These are phyloP conservation scores for Coffea humblotiana DNA, from an alignment of 305 asterid genomes.

Conservation along the genomic window DNA sequence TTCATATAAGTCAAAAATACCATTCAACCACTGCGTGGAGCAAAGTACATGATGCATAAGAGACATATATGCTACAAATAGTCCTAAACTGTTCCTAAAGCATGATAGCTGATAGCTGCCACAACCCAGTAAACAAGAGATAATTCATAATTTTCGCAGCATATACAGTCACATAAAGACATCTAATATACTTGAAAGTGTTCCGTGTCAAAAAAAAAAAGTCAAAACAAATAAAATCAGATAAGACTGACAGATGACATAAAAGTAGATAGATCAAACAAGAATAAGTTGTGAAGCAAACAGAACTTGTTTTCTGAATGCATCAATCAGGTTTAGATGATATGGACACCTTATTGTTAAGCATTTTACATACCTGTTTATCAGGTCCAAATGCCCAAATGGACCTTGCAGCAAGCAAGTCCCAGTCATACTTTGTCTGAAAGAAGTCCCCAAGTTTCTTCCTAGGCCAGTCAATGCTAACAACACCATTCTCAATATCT, in stretches of 20 bases:
- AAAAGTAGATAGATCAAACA: background rate
- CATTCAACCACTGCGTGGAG: background rate
- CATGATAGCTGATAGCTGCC: background rate
- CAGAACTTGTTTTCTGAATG: background rate
- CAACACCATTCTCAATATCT: conserved; percentile 90
- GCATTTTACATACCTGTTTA: conserved; percentile 63
- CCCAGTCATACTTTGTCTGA: conserved; percentile 97
- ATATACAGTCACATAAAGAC: background rate
- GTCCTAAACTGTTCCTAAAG: background rate
- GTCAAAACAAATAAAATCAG: background rate
- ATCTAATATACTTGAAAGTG: background rate
- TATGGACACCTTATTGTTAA: background rate
- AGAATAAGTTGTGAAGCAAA: background rate
- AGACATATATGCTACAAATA: background rate
- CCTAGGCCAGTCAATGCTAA: conserved; percentile 88
- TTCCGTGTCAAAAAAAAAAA: background rate
- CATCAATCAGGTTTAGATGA: background rate
- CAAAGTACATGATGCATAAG: background rate
- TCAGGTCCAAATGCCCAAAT: conserved; percentile 99
- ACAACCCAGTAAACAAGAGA: background rate
- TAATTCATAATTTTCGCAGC: background rate
- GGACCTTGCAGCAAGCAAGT: conserved; percentile 94
- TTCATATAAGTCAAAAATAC: background rate
- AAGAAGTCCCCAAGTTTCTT: conserved; percentile 91
- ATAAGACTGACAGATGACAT: background rate